Conservation (phyloP, 371 early-diverging fungal genomes). For the Apophysomyces elegans region DNA sequence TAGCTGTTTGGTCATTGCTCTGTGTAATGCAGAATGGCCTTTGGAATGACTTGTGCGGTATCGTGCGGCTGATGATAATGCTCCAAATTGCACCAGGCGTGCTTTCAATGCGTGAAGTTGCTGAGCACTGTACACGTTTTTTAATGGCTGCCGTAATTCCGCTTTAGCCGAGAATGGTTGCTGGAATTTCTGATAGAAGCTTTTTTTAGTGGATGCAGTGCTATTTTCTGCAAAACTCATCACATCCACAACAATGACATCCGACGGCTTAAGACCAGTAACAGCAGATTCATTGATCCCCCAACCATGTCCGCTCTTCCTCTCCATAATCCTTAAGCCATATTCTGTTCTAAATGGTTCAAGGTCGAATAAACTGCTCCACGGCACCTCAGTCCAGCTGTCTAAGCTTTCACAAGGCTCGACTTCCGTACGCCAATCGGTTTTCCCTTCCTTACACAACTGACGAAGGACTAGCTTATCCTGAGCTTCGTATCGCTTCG, state of each 20-base stretch:
- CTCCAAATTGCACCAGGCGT: slow-evolving; percentile 47
- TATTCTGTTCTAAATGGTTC: slow-evolving; percentile 27
- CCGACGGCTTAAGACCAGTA: slow-evolving; percentile 11
- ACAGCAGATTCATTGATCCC: slow-evolving; percentile 39
- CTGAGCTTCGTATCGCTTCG: slow-evolving; percentile 41
- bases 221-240: slow-evolving; percentile 43
- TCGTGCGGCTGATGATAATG: slow-evolving; percentile 43
- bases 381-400: slow-evolving; percentile 35
- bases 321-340: slow-evolving; percentile 43
- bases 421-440: slow-evolving; percentile 28
- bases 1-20: slow-evolving; percentile 35
- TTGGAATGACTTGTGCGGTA: slow-evolving; percentile 27
- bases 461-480: slow-evolving; percentile 28
- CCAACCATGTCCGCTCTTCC: slow-evolving; percentile 43
- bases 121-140: slow-evolving; percentile 24
- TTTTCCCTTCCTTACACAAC: slow-evolving; percentile 19
- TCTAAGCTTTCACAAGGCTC: slow-evolving; percentile 27
- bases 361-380: slow-evolving; percentile 30
- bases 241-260: slow-evolving; percentile 39
- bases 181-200: slow-evolving; percentile 25
- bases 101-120: slow-evolving; percentile 24
- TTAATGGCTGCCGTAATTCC: slow-evolving; percentile 32
- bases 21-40: slow-evolving; percentile 29
- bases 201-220: slow-evolving; percentile 34
- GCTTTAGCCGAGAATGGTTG: slow-evolving; percentile 8